A percentile compares a stretch with the other conserved stretches of the same genome.
Conservation (phyloP, 2,329 filamentous ascomycete genomes). For the Ophiostoma quercus region DNA sequence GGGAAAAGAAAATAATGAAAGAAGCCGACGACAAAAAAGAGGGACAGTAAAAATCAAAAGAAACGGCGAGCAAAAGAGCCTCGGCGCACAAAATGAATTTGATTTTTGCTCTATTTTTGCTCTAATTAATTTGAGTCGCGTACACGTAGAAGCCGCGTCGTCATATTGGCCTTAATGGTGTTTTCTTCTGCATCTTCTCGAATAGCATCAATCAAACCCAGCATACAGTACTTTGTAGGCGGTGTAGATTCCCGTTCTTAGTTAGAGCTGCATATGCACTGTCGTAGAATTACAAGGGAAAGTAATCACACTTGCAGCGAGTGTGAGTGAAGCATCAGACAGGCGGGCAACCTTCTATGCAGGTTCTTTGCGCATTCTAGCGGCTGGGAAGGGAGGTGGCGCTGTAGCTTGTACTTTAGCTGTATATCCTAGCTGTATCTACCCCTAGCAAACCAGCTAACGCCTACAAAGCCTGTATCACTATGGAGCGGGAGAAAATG, state of each 20-base stretch:
- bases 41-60: background rate
- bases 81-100: background rate
- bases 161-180: too few relatives aligned
- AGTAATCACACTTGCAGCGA: background rate
- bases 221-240: too few relatives aligned
- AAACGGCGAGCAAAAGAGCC: background rate
- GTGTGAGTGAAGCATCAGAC: background rate
- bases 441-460: background rate
- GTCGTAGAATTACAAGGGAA: background rate
- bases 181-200: background rate
- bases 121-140: background rate
- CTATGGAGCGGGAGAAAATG: slow-evolving; percentile 17
- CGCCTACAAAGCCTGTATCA: background rate
- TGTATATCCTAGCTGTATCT: background rate
- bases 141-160: too few relatives aligned
- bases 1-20: slow-evolving; percentile 8
- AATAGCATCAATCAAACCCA: background rate
- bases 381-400: slow-evolving; percentile 25
- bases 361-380: slow-evolving; percentile 38
- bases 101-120: background rate
- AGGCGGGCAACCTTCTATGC: slow-evolving; percentile 32
- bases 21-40: background rate
- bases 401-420: background rate
- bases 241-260: background rate
- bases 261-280: slow-evolving; percentile 1